Base-by-base conservation (phyloP, 257 asterid genomes). In the Craterostigma plantagineum region DNA sequence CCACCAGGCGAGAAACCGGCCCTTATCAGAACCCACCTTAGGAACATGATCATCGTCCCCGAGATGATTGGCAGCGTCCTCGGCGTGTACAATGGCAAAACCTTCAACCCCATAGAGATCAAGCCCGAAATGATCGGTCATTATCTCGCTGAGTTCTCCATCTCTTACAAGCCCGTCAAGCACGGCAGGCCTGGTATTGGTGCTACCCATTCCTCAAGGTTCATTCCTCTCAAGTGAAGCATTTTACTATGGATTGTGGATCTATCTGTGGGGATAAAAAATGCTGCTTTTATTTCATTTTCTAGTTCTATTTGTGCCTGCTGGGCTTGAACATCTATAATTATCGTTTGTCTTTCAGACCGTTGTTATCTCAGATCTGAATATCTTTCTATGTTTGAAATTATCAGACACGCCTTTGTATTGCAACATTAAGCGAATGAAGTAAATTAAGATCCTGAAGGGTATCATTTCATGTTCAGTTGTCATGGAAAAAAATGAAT, bases 151-250 rank as follows among this genome's bases (percentile, higher is more conserved):
- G 95, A 82, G 76, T 82, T 78, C 57, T 82, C 92, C 0, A 79
- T 82, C 14, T 68, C 85, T 10, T 82, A 82, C 85, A 79, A 75
- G 63, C 92, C 95, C 0, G 92, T 79, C 12, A 82, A 78, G 74
- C 94, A 82, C 11, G 94, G 94, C 35, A 72, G 94, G 52, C 94
- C 94, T 0, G 92, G 92, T 70, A 78, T 82, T 53, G 91, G 83
- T 57, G 91, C 91, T 8, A 77, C 91, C 39, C 91, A 77, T 55
- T 77, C 91, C 17, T 77, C 91, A 11, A 70, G 91, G 76, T 77
- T 77, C 58, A 74, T 77, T 46, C 85, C 85, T 33, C 81, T 77
- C 13, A 77, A 77, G 74, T 77, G 60, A 63, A 11, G 13, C 14
- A 4, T 16, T 12, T 17, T 42, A 7, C 15, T 7, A 23, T 23